A percentile compares a stretch with the other conserved stretches of the same genome.
Conservation (phyloP, 805 yeast genomes). For the Metschnikowia drakensbergensis region DNA sequence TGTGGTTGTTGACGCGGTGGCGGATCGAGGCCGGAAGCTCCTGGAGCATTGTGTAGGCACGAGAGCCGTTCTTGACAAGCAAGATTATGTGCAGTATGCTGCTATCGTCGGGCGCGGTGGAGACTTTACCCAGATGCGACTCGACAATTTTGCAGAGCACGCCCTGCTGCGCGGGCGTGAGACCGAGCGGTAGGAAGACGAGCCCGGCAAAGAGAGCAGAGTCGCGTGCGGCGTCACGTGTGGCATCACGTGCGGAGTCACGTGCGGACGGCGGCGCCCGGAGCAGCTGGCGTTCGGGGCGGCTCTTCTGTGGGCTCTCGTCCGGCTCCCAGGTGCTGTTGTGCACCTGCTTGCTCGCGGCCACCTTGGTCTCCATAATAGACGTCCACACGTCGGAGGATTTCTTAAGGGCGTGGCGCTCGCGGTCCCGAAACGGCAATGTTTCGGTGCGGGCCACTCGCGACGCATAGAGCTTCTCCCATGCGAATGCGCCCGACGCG, state of each 20-base stretch:
- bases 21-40: conserved; percentile 25
- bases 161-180: conserved; percentile 31
- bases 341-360: conserved; percentile 11
- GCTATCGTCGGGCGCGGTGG: conserved; percentile 16
- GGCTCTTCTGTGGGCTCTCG: conserved; percentile 13
- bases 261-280: conserved; percentile 9
- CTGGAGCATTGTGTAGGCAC: conserved; percentile 24
- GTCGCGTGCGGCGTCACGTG: neutral
- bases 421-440: conserved; percentile 7
- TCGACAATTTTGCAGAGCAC: conserved; percentile 41
- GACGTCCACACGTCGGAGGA: conserved; percentile 42
- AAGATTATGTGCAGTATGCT: conserved; percentile 31
- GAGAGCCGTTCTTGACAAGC: conserved; percentile 30
- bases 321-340: conserved; percentile 26
- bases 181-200: conserved; percentile 43
- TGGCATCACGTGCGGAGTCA: neutral
- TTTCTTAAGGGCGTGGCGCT: conserved; percentile 16
- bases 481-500: conserved; percentile 19
- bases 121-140: conserved; percentile 43
- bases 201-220: conserved; percentile 38
- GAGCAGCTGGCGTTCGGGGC: neutral
- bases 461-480: conserved; percentile 27
- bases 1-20: conserved; percentile 19
- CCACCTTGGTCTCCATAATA: conserved; percentile 29
- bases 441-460: conserved; percentile 1